Conservation (phyloP, 2,329 filamentous ascomycete genomes). For the Botrytis hyacinthi region DNA sequence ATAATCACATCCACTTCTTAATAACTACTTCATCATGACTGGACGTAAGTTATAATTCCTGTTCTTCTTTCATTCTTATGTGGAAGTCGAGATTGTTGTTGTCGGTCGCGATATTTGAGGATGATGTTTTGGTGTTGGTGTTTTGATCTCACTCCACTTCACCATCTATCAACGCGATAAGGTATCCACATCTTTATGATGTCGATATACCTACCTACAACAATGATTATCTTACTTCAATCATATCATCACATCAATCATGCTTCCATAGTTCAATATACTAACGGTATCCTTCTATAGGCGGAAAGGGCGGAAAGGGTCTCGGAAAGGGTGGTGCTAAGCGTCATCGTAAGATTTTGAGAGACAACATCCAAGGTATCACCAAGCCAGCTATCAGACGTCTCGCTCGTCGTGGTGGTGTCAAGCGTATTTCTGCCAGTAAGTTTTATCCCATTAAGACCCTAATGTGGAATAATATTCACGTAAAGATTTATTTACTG, state of each 20-base stretch:
- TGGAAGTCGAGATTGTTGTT: conserved; percentile 28
- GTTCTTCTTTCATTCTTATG: conserved; percentile 26
- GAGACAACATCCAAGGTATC: conserved; percentile 99
- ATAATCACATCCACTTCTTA: conserved; percentile 32
- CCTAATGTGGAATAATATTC: conserved; percentile 29
- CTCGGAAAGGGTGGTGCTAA: conserved; percentile 98
- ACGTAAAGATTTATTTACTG: conserved; percentile 56
- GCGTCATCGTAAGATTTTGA: conserved; percentile 98
- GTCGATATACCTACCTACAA: conserved; percentile 3
- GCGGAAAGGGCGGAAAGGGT: conserved; percentile 76
- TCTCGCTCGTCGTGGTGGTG: conserved; percentile 98
- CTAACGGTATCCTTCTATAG: conserved; percentile 22
- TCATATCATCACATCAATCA: conserved; percentile 47
- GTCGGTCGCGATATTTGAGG: conserved; percentile 14
- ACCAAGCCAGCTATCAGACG: conserved; percentile 97
- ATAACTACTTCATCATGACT: conserved; percentile 51
- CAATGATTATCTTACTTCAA: conserved; percentile 49
- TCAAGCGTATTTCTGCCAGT: conserved; percentile 99
- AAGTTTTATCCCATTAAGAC: conserved; percentile 44
- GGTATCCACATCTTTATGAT: conserved; percentile 11
- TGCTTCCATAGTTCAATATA: neutral
- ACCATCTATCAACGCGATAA: conserved; percentile 17
- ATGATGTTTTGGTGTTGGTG: conserved; percentile 5
- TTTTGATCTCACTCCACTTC: neutral
- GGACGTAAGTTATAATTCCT: conserved; percentile 49